Conservation (phyloP, 495 filamentous ascomycete genomes). For the Xylaria acuta region DNA sequence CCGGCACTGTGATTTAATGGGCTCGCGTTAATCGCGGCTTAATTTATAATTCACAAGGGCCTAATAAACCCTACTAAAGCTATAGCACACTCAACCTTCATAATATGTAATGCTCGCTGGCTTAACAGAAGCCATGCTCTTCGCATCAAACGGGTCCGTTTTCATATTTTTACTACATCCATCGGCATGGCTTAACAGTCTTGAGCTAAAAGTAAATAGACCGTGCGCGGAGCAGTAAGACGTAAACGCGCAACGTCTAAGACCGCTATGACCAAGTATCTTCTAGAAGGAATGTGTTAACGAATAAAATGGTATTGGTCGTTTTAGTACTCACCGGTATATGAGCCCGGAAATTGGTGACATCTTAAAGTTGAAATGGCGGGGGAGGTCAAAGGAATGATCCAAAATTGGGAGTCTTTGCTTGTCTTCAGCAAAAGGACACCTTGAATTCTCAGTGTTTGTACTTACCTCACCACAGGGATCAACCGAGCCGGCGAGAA, state of each 20-base stretch:
- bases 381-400: constrained; percentile 4
- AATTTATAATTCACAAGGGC: background rate
- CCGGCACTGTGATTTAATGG: too few species aligned
- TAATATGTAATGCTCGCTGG: background rate
- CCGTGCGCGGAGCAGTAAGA: background rate
- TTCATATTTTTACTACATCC: background rate
- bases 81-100: background rate
- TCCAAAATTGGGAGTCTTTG: constrained; percentile 1
- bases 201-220: background rate
- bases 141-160: background rate
- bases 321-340: background rate
- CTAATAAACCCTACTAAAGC: background rate
- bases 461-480: constrained; percentile 18
- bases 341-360: background rate
- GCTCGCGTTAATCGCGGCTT: background rate
- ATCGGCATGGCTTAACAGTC: background rate
- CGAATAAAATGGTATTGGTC: background rate
- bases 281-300: background rate
- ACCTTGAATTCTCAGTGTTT: background rate
- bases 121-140: background rate
- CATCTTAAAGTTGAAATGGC: background rate
- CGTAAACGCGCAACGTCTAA: background rate
- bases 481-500: constrained; percentile 19
- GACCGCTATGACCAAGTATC: background rate
- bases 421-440: background rate